Conservation (phyloP, 2,329 filamentous ascomycete species). For the Exophiala sp. region DNA sequence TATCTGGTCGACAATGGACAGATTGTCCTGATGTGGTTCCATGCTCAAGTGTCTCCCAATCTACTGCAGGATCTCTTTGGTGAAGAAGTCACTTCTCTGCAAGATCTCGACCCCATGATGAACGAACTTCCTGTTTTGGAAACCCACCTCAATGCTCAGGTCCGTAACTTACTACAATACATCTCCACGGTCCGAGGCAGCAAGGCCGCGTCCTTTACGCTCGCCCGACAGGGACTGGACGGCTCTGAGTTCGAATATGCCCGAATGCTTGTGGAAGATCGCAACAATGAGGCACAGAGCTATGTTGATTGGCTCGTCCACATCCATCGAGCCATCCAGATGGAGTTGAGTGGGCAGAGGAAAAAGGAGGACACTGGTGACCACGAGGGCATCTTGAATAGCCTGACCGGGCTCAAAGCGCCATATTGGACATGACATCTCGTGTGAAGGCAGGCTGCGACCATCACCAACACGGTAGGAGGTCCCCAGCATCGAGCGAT, state of each 20-base stretch:
- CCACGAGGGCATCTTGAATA: conserved; percentile 40
- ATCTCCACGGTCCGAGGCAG: conserved; percentile 72
- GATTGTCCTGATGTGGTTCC: conserved; percentile 84
- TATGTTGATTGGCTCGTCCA: conserved; percentile 99
- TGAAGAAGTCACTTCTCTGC: conserved; percentile 62
- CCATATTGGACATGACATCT: conserved; percentile 39
- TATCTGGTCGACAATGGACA: conserved; percentile 97
- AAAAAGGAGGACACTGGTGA: conserved; percentile 38
- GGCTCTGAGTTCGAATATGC: conserved; percentile 97
- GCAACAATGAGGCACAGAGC: conserved; percentile 95
- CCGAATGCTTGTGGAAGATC: conserved; percentile 79
- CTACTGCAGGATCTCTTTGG: conserved; percentile 87
- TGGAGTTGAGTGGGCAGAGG: conserved; percentile 60
- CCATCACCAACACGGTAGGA: not conserved
- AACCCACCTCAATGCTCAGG: conserved; percentile 90
- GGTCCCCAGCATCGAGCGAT: too few relatives aligned
- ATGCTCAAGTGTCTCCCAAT: conserved; percentile 86
- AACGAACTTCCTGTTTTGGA: conserved; percentile 76
- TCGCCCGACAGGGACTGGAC: conserved; percentile 87
- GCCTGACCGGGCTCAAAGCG: conserved; percentile 42
- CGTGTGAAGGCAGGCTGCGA: not conserved
- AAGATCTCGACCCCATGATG: conserved; percentile 72
- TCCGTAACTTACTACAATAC: conserved; percentile 87
- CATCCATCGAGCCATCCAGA: conserved; percentile 83
- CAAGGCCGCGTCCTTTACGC: conserved; percentile 81